Conservation (phyloP, 1,284 basidiomycete species). For the Limonomyces culmigenus region DNA sequence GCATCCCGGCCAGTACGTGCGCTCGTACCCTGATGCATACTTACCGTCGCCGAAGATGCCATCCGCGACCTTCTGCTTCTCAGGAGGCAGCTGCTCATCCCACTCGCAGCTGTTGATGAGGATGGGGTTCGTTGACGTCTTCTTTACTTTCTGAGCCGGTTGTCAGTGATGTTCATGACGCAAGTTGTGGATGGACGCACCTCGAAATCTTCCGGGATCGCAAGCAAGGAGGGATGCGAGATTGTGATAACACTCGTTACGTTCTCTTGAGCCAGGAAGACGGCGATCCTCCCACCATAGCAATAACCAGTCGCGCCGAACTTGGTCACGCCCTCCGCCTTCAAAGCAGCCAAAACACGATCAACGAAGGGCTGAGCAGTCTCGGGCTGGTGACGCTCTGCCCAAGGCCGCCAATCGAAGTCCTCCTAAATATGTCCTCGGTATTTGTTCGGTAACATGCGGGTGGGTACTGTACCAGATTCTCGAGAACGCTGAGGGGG, state of each 20-base stretch:
- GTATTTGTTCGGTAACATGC: no score
- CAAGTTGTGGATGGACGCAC: no score
- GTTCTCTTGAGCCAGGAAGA: constrained; percentile 51
- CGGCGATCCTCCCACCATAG: constrained; percentile 53
- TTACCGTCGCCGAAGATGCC: constrained; percentile 22
- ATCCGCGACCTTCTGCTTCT: constrained; percentile 17
- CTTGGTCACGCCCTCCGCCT: constrained; percentile 34
- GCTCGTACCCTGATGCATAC: constrained; percentile 22
- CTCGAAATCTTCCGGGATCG: constrained; percentile 26
- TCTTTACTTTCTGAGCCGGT: constrained; percentile 14
- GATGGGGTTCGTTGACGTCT: constrained; percentile 17
- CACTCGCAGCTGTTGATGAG: constrained; percentile 25
- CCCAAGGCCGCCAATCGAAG: constrained; percentile 31
- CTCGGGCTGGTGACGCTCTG: constrained; percentile 24
- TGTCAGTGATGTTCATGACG: no score
- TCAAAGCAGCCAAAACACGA: constrained; percentile 38
- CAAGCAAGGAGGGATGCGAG: constrained; percentile 54
- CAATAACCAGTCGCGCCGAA: constrained; percentile 56
- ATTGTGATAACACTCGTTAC: constrained; percentile 33
- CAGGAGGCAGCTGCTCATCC: constrained; percentile 17
- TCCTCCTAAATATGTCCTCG: no score
- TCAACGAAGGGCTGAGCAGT: constrained; percentile 34
- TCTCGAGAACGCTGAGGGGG: no score
- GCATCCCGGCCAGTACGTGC: constrained; percentile 25
- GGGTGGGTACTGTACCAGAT: constrained; percentile 20